Percentiles rank a stretch among this genome's conserved stretches.
These are phyloP conservation scores for Cicer yamashitae DNA, from an alignment of 306 rosid species.

Conservation along the genomic window DNA sequence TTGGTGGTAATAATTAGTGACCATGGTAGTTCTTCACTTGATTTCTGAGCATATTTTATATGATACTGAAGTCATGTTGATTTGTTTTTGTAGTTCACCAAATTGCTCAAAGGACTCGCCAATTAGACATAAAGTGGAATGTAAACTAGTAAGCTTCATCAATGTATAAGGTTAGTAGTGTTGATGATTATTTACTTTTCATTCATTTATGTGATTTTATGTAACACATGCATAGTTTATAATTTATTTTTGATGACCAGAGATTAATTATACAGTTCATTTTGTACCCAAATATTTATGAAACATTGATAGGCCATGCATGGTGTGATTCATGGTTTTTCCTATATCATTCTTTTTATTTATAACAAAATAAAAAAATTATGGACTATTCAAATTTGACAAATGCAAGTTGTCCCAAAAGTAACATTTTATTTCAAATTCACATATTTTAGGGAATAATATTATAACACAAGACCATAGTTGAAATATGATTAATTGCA, in stretches of 20 bases:
- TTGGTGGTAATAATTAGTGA: too few species aligned
- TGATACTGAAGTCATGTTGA: slow-evolving; percentile 31
- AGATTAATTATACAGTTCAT: slow-evolving; percentile 4
- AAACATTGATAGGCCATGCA: too few species aligned
- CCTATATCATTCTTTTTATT: too few species aligned
- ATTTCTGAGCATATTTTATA: slow-evolving; percentile 38
- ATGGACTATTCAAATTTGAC: too few species aligned
- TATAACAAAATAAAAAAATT: too few species aligned
- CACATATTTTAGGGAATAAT: too few species aligned
- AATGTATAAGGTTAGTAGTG: slow-evolving; percentile 48
- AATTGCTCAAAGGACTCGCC: slow-evolving; percentile 74
- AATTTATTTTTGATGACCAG: not conserved
- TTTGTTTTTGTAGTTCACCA: slow-evolving; percentile 68
- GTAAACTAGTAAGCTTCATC: slow-evolving; percentile 42
- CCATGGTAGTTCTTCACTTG: not conserved
- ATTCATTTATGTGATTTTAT: not conserved
- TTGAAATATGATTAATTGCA: too few species aligned
- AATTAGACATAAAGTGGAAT: slow-evolving; percentile 57
- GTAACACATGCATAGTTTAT: not conserved
- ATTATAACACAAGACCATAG: too few species aligned
- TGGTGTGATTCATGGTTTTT: too few species aligned
- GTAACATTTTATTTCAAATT: too few species aligned
- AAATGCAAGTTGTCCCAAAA: too few species aligned
- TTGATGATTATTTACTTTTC: slow-evolving; percentile 4
- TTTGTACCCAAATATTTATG: not conserved